phyloP scores from a whole-genome alignment of 352 stramenopile species.

The Halophytophthora polymorphica region DNA sequence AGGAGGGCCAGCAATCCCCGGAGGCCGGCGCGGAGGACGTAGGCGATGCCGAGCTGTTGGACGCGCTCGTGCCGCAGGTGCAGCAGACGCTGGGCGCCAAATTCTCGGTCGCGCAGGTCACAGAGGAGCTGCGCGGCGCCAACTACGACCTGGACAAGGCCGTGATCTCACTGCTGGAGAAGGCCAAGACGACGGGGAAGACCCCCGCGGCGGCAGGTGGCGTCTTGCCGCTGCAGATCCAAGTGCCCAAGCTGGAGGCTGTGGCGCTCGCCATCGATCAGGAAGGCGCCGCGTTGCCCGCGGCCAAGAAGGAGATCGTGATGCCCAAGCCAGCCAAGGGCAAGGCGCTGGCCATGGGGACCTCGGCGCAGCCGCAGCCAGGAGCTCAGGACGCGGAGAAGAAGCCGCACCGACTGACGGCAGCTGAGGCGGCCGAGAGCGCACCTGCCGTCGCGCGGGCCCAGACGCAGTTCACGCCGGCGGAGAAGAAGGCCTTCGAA shows the following conservation, averaged over 20 bases:
- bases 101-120: conserved; percentile 59
- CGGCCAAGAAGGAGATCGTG: conserved; percentile 24
- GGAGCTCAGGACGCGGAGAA: conserved; percentile 11
- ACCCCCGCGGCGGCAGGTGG: conserved; percentile 10
- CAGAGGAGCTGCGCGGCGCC: conserved; percentile 55
- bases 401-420: conserved; percentile 23
- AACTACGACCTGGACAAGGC: conserved; percentile 84
- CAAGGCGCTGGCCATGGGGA: conserved; percentile 49
- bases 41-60: conserved; percentile 55
- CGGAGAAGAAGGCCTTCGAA: conserved; percentile 66
- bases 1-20: conserved; percentile 17
- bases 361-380: conserved; percentile 2
- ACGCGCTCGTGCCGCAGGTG: conserved; percentile 55
- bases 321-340: conserved; percentile 40
- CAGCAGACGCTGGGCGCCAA: conserved; percentile 44
- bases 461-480: conserved; percentile 48
- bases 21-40: conserved; percentile 25
- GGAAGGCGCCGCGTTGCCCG: conserved; percentile 11
- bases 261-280: conserved; percentile 50
- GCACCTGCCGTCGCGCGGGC: conserved; percentile 24
- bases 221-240: conserved; percentile 60
- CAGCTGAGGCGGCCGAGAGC: conserved; percentile 18
- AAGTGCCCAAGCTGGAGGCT: conserved; percentile 58
- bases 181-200: conserved; percentile 36
- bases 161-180: conserved; percentile 71